Evolutionary conservation across 306 rosid species (phyloP).

Genomic region (Mucuna pruriens): DNA sequence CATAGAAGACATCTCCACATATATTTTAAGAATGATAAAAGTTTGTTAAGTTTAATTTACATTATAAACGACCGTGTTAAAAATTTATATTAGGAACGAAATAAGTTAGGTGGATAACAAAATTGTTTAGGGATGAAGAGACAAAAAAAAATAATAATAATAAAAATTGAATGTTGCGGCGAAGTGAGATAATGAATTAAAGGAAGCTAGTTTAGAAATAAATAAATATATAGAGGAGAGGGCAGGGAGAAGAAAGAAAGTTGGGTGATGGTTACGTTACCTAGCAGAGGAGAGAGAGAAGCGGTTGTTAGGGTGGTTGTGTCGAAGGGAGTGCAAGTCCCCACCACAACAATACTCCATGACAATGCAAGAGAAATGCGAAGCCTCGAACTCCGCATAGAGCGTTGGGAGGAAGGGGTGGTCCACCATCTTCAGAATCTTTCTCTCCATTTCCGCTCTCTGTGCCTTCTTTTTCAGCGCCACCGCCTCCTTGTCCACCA

Average conservation of each 20-base stretch:
- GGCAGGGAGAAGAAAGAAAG: background rate
- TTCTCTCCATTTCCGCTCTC: conserved; percentile 93
- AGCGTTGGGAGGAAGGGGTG: conserved; percentile 93
- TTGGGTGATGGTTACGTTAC: conserved; percentile 38
- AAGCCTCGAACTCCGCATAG: conserved; percentile 93
- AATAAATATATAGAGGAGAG: no score
- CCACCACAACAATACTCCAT: conserved; percentile 98
- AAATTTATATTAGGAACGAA: no score
- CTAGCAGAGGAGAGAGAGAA: conserved; percentile 85
- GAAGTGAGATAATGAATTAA: no score
- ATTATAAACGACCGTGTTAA: no score
- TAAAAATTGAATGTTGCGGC: no score
- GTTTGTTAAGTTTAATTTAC: no score
- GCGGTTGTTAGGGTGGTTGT: conserved; percentile 68
- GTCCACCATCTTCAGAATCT: conserved; percentile 90
- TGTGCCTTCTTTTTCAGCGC: conserved; percentile 78
- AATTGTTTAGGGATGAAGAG: no score
- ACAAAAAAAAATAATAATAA: no score
- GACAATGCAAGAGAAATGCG: conserved; percentile 91
- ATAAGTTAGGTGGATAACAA: no score
- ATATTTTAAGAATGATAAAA: no score
- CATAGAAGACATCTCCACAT: no score
- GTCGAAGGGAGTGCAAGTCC: conserved; percentile 87
- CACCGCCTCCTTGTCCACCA: conserved; percentile 86
- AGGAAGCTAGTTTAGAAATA: no score